A percentile compares a stretch with the other conserved stretches of the same genome.
Evolutionary conservation across 129 eudicot genomes (phyloP).

Genomic region (Chrysanthemum makinoi): DNA sequence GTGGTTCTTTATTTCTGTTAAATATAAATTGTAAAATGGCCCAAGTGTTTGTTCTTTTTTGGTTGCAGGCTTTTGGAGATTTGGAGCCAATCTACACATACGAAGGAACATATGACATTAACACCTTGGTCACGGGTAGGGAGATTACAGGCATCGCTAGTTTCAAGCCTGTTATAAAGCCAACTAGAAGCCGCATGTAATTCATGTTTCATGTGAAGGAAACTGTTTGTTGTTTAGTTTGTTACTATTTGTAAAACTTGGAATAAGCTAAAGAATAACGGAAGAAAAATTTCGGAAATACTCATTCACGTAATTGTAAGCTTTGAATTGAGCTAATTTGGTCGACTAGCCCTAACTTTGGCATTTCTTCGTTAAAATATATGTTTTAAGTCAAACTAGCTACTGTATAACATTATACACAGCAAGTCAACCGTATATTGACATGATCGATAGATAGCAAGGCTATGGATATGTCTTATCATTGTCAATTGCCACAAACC

Average conservation of each 20-base stretch:
- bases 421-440: too few relatives aligned
- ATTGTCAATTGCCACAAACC: too few relatives aligned
- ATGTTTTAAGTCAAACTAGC: too few relatives aligned
- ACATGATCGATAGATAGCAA: too few relatives aligned
- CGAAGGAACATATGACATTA: conserved; percentile 97
- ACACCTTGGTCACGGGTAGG: conserved; percentile 85
- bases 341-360: too few relatives aligned
- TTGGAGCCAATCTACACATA: conserved; percentile 96
- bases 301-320: not conserved
- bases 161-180: conserved; percentile 64
- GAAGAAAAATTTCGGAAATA: not conserved
- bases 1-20: not conserved
- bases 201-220: conserved; percentile 16
- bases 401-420: too few relatives aligned
- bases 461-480: too few relatives aligned
- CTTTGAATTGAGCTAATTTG: not conserved
- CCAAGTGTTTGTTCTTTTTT: not conserved
- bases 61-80: conserved; percentile 87
- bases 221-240: conserved; percentile 22
- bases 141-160: conserved; percentile 93
- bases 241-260: not conserved
- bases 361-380: too few relatives aligned
- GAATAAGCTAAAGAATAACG: conserved; percentile 5
- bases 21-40: not conserved
- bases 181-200: conserved; percentile 69